Conservation (phyloP, 805 yeast species). For the Suhomyces prunicola region DNA sequence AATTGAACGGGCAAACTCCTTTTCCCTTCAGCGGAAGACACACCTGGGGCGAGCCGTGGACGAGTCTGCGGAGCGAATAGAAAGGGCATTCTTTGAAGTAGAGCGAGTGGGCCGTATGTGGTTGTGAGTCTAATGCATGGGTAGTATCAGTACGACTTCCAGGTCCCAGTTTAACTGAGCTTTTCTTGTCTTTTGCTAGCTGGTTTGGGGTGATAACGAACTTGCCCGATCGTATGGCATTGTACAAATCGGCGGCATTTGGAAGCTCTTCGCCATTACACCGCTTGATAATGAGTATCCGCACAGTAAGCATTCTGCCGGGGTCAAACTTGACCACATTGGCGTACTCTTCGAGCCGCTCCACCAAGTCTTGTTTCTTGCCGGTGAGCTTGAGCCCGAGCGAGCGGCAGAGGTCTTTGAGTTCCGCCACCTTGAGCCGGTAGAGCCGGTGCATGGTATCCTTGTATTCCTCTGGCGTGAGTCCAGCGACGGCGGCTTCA, state of each 20-base stretch:
- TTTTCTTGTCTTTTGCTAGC: neutral
- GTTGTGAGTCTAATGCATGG: constrained; percentile 4
- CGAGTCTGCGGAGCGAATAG: constrained; percentile 44
- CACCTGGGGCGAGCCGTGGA: constrained; percentile 48
- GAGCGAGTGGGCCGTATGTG: constrained; percentile 37
- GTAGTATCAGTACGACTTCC: neutral
- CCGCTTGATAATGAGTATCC: constrained; percentile 41
- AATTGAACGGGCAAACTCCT: constrained; percentile 29
- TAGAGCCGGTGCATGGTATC: constrained; percentile 29
- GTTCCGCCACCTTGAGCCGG: constrained; percentile 46
- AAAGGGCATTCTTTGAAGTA: constrained; percentile 57
- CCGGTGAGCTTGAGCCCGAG: constrained; percentile 53
- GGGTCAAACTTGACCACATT: constrained; percentile 36
- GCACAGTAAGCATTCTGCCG: constrained; percentile 44
- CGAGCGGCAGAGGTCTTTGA: constrained; percentile 52
- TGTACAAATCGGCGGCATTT: constrained; percentile 25
- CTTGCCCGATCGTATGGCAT: constrained; percentile 28
- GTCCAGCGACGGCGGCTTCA: constrained; percentile 2
- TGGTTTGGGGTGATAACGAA: constrained; percentile 5
- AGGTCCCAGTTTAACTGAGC: neutral
- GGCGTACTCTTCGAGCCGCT: constrained; percentile 48
- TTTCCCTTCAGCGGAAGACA: constrained; percentile 47
- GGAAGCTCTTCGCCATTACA: constrained; percentile 36
- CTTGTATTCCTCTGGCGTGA: constrained; percentile 12
- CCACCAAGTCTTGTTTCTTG: constrained; percentile 57